These are phyloP conservation scores for Naematelia encephala DNA, from an alignment of 768 basidiomycete genomes.

Conservation along the genomic window DNA sequence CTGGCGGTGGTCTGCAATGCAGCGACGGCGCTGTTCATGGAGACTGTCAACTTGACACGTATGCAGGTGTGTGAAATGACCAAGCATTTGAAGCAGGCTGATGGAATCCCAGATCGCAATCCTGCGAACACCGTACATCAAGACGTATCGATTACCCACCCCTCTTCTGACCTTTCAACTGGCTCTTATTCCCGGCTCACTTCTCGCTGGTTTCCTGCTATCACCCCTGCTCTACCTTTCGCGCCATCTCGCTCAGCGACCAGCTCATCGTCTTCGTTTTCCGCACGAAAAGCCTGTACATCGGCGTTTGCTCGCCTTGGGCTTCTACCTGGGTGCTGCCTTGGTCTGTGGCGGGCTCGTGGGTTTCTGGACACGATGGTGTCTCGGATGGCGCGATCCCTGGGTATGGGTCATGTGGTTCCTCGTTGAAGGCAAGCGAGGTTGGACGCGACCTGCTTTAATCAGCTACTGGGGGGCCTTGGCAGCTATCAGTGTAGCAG, in stretches of 20 bases:
- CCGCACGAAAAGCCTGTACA: constrained; percentile 80
- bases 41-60: constrained; percentile 77
- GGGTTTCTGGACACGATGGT: constrained; percentile 90
- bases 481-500: constrained; percentile 79
- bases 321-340: constrained; percentile 73
- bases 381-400: constrained; percentile 71
- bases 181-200: constrained; percentile 84
- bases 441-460: constrained; percentile 75
- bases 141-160: constrained; percentile 87
- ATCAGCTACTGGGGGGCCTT: constrained; percentile 80
- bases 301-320: constrained; percentile 75
- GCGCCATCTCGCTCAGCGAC: constrained; percentile 82
- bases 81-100: not conserved
- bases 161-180: constrained; percentile 88
- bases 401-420: constrained; percentile 81
- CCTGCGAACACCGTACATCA: constrained; percentile 73
- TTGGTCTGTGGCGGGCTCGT: constrained; percentile 77
- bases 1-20: constrained; percentile 84
- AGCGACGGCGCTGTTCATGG: constrained; percentile 79
- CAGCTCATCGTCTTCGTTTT: constrained; percentile 69
- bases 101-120: constrained; percentile 67
- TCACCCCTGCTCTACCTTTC: constrained; percentile 89
- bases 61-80: constrained; percentile 62
- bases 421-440: constrained; percentile 67
- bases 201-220: constrained; percentile 90